Base-by-base conservation (phyloP, 139 green algal species). In the Asterochloris sp. region DNA sequence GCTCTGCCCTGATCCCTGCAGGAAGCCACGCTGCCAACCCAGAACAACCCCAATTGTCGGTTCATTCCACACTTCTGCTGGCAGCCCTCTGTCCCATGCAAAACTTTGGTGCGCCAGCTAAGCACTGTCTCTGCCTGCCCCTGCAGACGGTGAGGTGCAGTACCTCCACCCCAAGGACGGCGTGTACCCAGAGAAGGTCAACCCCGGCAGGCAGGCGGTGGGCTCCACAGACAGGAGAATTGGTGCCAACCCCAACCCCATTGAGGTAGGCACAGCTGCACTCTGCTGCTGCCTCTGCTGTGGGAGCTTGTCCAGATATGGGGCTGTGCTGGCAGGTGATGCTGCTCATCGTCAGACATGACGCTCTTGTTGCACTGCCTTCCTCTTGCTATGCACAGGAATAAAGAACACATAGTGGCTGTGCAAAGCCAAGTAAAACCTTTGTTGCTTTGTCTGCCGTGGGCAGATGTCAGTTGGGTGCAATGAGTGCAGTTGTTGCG, bases 131-230 rank as follows among this genome's bases (percentile, higher is more conserved):
- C 38, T 54, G 38, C 38, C 91, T 75, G 95, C 98, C 75, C 98
- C 96, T 92, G 94, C 95, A 75, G 94, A 86, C 16, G 83, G 83
- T n/a, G 95, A 99, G 93, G 96, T 99, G 28, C 88, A 99, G 92
- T 99, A 99, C 94, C 86, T 99, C 78, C 97, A 99, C 92, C 97
- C 97, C 79, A 97, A 97, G 90, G 96, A 99, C 84, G 97, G 97
- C 73, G 95, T 98, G 61, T 99, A 99, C 95, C 97, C 97, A 62
- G 97, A 99, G 94, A 98, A 98, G 95, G 97, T 99, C 47, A 99
- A 99, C 91, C 89, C 91, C 61, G 96, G 96, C 86, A 93, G 97
- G 83, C 85, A 88, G 8, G 90, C 88, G 38, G 93, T 89, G 67
- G 98, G 98, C 92, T 85, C 93, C 85, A 98, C 98, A 91, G 90